Evolutionary conservation across 1,284 basidiomycete genomes (phyloP).

Genomic region (Trametes pubescens): DNA sequence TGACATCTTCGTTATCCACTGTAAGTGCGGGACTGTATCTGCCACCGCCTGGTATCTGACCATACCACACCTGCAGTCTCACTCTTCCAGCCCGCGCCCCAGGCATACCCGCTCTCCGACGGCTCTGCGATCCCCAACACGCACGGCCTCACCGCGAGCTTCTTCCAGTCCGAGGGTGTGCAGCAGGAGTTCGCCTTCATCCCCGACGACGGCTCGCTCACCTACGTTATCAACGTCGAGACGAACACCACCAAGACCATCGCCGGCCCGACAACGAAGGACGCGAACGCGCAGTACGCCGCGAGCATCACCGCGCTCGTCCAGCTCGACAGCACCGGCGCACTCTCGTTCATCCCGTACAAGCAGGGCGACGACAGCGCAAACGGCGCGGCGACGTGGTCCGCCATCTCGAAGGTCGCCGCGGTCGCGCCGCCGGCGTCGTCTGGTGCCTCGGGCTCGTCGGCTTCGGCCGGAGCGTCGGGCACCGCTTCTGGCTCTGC

Average conservation of each 20-base stretch:
- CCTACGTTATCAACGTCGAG: conserved; percentile 84
- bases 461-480: neutral
- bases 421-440: conserved; percentile 38
- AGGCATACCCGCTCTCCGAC: conserved; percentile 61
- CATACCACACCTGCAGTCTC: conserved; percentile 58
- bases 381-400: conserved; percentile 61
- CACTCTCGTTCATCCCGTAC: conserved; percentile 75
- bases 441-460: conserved; percentile 8
- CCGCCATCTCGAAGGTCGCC: conserved; percentile 45
- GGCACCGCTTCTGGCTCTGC: conserved; percentile 18
- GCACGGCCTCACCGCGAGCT: conserved; percentile 79
- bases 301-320: conserved; percentile 75
- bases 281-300: conserved; percentile 75
- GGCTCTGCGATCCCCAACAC: conserved; percentile 74
- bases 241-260: conserved; percentile 81
- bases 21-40: conserved; percentile 51
- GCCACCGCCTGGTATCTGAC: neutral
- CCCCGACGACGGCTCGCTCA: conserved; percentile 80
- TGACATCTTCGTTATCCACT: conserved; percentile 89
- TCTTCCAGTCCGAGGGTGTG: conserved; percentile 74
- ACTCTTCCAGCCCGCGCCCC: conserved; percentile 81
- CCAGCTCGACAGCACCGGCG: conserved; percentile 76
- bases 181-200: conserved; percentile 87
- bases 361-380: conserved; percentile 53
- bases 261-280: conserved; percentile 72